phyloP scores from a whole-genome alignment of 345 rosid species.

The Sapria himalayana region DNA sequence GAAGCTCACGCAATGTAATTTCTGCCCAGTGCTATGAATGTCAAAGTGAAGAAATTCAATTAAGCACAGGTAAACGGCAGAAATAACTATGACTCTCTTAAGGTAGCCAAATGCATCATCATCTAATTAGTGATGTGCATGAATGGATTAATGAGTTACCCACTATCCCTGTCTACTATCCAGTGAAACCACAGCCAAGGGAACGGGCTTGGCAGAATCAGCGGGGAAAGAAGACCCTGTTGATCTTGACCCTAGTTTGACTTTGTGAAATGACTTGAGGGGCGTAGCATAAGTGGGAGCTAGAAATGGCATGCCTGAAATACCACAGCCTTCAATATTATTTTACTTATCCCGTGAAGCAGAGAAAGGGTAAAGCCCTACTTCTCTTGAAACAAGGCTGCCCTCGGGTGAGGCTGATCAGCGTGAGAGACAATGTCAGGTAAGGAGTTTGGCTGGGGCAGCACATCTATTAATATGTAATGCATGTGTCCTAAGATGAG shows the following conservation, averaged over 20 bases:
- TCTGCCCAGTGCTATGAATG: slow-evolving; percentile 6
- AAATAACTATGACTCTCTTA: too few species aligned
- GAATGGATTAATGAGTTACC: slow-evolving; percentile 10
- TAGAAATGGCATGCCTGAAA: too few species aligned
- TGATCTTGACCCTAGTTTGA: slow-evolving; percentile 10
- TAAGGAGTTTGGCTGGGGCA: too few species aligned
- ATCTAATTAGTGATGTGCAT: slow-evolving; percentile 10
- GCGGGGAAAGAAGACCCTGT: slow-evolving; percentile 10
- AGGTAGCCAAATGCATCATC: slow-evolving; percentile 10
- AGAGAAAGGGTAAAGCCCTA: too few species aligned
- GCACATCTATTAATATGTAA: too few species aligned
- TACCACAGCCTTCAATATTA: too few species aligned
- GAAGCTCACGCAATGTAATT: slow-evolving; percentile 7
- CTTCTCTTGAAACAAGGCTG: too few species aligned
- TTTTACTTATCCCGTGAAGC: too few species aligned
- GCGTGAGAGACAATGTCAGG: too few species aligned
- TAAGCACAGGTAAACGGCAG: slow-evolving; percentile 4
- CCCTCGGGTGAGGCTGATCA: too few species aligned
- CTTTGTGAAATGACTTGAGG: slow-evolving; percentile 10
- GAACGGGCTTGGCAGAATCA: slow-evolving; percentile 10
- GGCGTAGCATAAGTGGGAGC: too few species aligned
- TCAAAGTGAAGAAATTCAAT: slow-evolving; percentile 7
- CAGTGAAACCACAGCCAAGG: slow-evolving; percentile 10
- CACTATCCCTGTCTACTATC: slow-evolving; percentile 15
- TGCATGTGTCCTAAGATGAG: too few species aligned